phyloP scores from a whole-genome alignment of 352 stramenopile species.

The Pythium myriotylum region DNA sequence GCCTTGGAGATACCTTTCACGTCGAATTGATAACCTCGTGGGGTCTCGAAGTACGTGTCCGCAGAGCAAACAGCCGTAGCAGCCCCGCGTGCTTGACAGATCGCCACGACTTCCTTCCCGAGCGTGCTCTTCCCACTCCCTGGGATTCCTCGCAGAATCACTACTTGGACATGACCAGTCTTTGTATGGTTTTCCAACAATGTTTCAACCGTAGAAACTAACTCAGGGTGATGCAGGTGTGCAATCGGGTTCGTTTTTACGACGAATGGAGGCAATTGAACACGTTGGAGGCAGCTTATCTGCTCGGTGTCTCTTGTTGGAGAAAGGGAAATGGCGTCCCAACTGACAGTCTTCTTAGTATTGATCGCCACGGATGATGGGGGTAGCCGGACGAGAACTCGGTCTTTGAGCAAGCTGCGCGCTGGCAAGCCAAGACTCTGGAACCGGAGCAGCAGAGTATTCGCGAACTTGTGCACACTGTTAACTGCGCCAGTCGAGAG shows the following conservation, averaged over 20 bases:
- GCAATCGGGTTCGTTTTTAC: not conserved
- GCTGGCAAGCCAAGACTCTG: conserved; percentile 42
- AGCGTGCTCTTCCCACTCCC: conserved; percentile 76
- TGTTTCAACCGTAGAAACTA: conserved; percentile 39
- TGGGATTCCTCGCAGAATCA: conserved; percentile 72
- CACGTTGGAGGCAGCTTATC: conserved; percentile 16
- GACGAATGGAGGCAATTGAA: not conserved
- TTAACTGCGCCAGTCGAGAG: conserved; percentile 38
- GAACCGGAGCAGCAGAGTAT: conserved; percentile 40
- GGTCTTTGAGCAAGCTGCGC: conserved; percentile 18
- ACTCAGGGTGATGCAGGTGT: conserved; percentile 33
- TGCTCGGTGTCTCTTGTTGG: not conserved
- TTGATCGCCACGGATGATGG: not conserved
- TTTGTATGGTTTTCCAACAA: conserved; percentile 36
- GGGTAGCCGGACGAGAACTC: conserved; percentile 12
- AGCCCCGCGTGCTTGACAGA: conserved; percentile 35
- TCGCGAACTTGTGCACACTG: conserved; percentile 49
- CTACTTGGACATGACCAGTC: conserved; percentile 34
- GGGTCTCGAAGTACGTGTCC: conserved; percentile 67
- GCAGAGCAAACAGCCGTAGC: conserved; percentile 54
- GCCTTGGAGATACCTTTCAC: conserved; percentile 46
- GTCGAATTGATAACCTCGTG: conserved; percentile 67
- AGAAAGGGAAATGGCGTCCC: conserved; percentile 5
- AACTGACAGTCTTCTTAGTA: conserved; percentile 2
- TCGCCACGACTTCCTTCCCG: conserved; percentile 37